Evolutionary conservation across 2,329 filamentous ascomycete species (phyloP), one percentile per base, ranked within the genome.

Genomic region (Hawksworthiomyces lignivorus): DNA sequence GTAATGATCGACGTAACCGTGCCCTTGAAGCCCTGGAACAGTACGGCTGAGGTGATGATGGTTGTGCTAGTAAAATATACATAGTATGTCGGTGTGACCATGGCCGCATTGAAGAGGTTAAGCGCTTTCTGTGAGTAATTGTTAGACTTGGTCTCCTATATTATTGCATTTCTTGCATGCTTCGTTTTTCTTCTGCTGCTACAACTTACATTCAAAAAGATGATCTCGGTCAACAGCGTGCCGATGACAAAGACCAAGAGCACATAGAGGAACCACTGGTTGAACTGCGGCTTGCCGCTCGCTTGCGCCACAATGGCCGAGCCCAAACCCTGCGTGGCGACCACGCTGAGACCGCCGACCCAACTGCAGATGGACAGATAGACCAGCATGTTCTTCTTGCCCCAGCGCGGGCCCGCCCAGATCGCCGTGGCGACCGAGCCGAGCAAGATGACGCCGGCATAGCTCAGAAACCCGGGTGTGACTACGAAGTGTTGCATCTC

Each of bases 11-110:
- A 77, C 6, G 78, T 73, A 0, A 77, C 72, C 0, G 86, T 86
- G 27, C 90, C 92, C 57, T 94, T 90, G 73, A 98, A 96, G 7
- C 92, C 92, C 49, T 80, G 82, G 63, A 97, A 97, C 3, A 98
- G 70, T 35, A 98, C 81, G 4, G 89, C 85, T 0, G 90, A 96
- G 6, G 89, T 94, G 52, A 97, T 77, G 51, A 98, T 96, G 17
- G 92, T 97, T 5, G 88, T 84, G 53, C 83, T 94, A 29, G 92
- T 98, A 61, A 98, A 98, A 68, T 94, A 90, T 51, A 98, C 92
- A 61, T 98, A 98, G 66, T 98, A 98, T 3, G 92, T 98, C 1
- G 92, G 92, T 0, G 92, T 98, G 46, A 98, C 92, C 50, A 98
- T 75, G 7, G 92, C 90, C 28, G 92, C 92, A 56, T 98, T 97